Evolutionary conservation across 805 yeast species (phyloP).

Genomic region (Hanseniaspora lindneri): DNA sequence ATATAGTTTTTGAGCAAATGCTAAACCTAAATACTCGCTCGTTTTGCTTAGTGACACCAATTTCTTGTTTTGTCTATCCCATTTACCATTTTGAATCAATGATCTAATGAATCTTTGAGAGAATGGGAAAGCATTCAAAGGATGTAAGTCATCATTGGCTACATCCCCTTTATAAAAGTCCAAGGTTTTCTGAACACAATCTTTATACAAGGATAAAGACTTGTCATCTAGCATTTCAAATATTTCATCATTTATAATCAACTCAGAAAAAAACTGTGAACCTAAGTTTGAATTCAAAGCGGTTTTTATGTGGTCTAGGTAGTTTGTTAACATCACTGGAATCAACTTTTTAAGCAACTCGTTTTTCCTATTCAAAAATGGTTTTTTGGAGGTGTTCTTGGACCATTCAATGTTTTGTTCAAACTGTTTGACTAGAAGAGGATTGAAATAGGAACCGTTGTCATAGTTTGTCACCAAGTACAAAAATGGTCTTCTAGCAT

Average conservation of each 20-base stretch:
- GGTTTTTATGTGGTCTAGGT: slow-evolving; percentile 40
- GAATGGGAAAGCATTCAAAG: slow-evolving; percentile 53
- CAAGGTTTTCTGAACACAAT: slow-evolving; percentile 45
- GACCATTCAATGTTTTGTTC: slow-evolving; percentile 49
- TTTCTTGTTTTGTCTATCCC: slow-evolving; percentile 53
- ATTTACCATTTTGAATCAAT: slow-evolving; percentile 74
- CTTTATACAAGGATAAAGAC: slow-evolving; percentile 31
- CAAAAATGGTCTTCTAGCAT: slow-evolving; percentile 77
- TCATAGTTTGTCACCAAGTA: slow-evolving; percentile 60
- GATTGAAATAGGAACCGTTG: slow-evolving; percentile 72
- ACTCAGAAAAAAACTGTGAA: slow-evolving; percentile 70
- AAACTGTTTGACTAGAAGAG: slow-evolving; percentile 50
- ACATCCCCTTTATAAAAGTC: slow-evolving; percentile 57
- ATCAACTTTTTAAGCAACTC: slow-evolving; percentile 57
- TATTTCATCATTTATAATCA: slow-evolving; percentile 46
- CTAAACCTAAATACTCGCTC: slow-evolving; percentile 40
- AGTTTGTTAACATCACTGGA: slow-evolving; percentile 49
- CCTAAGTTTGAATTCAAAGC: slow-evolving; percentile 63
- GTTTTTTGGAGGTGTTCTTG: slow-evolving; percentile 69
- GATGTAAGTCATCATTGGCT: slow-evolving; percentile 45
- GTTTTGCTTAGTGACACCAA: slow-evolving; percentile 34
- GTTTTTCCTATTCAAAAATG: slow-evolving; percentile 56
- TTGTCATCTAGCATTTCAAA: slow-evolving; percentile 34
- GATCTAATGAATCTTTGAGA: slow-evolving; percentile 63
- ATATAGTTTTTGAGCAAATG: slow-evolving; percentile 46